Evolutionary conservation across 192 early-diverging fungal genomes (phyloP).

Genomic region (Mortierella antarctica): DNA sequence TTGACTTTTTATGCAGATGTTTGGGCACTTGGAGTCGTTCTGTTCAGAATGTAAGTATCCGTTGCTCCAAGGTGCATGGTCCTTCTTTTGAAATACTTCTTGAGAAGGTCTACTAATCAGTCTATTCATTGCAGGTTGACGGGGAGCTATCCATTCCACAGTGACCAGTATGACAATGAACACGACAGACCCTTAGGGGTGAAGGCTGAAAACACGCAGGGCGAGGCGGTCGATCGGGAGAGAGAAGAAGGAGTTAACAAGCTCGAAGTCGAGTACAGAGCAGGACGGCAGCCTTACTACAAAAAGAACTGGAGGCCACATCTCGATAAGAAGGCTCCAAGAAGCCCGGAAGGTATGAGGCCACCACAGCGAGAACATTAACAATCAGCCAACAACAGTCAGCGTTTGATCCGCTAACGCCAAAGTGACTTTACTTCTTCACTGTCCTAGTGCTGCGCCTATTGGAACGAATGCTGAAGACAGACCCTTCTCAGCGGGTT

Average conservation of each 20-base stretch:
- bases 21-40: constrained; percentile 35
- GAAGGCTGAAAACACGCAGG: no score
- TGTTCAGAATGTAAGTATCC: constrained; percentile 39
- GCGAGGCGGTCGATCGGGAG: background rate
- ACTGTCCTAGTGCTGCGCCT: background rate
- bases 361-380: no score
- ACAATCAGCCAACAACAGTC: no score
- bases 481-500: constrained; percentile 33
- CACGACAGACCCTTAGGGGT: background rate
- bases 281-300: background rate
- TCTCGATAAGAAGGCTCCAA: background rate
- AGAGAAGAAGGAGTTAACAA: background rate
- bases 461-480: constrained; percentile 6
- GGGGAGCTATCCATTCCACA: constrained; percentile 21
- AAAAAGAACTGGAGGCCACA: background rate
- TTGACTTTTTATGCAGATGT: constrained; percentile 14
- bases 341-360: constrained; percentile 13
- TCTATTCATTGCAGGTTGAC: constrained; percentile 9
- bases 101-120: background rate
- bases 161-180: background rate
- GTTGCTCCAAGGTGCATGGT: background rate
- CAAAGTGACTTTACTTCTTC: no score
- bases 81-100: background rate
- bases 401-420: no score
- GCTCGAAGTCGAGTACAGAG: background rate